These are phyloP conservation scores for Phyllostachys edulis DNA, from an alignment of 176 grass and related monocot species.

Conservation along the genomic window DNA sequence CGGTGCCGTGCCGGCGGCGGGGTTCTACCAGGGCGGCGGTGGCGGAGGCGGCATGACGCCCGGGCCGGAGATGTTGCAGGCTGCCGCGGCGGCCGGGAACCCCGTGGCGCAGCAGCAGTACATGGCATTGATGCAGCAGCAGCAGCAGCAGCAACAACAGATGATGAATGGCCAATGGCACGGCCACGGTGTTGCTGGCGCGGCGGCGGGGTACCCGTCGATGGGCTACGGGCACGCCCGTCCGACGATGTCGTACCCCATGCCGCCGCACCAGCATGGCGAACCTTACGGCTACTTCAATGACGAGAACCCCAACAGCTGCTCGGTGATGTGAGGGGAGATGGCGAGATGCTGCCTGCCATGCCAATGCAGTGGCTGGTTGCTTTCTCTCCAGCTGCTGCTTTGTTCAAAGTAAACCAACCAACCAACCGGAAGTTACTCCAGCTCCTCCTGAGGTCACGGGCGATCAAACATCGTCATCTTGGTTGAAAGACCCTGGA, in stretches of 20 bases:
- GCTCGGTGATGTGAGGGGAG: slow-evolving; percentile 66
- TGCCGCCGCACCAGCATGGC: slow-evolving; percentile 33
- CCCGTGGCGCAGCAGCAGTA: slow-evolving; percentile 56
- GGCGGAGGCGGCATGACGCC: slow-evolving; percentile 5
- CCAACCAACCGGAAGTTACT: background rate
- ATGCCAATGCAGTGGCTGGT: background rate
- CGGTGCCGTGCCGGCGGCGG: slow-evolving; percentile 33
- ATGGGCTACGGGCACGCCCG: slow-evolving; percentile 58
- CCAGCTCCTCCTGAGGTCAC: background rate
- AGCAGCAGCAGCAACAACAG: background rate
- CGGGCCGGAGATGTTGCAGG: slow-evolving; percentile 50
- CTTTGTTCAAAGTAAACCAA: background rate
- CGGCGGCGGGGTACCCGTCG: slow-evolving; percentile 30
- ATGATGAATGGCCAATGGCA: slow-evolving; percentile 49
- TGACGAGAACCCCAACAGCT: slow-evolving; percentile 73
- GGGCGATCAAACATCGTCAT: background rate
- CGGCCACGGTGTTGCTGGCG: background rate
- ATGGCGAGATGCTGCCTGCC: background rate
- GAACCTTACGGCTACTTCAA: slow-evolving; percentile 61
- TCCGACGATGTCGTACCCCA: slow-evolving; percentile 36
- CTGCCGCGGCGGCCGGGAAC: slow-evolving; percentile 37
- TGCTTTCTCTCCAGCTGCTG: background rate
- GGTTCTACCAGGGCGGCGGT: slow-evolving; percentile 35
- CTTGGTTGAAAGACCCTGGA: background rate
- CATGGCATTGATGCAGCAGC: slow-evolving; percentile 36